Percentiles rank a stretch among this genome's conserved stretches.
phyloP scores from a whole-genome alignment of 2,329 filamentous ascomycete genomes.

The Botrytis cinerea region DNA sequence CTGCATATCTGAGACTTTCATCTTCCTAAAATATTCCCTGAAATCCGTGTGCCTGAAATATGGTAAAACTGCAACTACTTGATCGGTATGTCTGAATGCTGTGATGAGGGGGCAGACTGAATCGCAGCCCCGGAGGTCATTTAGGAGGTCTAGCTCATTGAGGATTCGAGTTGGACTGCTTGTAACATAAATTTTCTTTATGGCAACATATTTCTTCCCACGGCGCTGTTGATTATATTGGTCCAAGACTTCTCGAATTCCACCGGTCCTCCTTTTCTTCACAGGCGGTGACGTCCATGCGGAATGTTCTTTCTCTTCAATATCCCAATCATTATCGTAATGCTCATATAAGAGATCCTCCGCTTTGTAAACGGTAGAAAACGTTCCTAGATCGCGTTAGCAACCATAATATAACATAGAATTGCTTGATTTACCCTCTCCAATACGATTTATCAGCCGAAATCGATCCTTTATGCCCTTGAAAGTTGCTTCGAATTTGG shows the following conservation, averaged over 20 bases:
- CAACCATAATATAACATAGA: slow-evolving; percentile 1
- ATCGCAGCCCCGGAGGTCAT: slow-evolving; percentile 78
- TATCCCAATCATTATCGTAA: slow-evolving; percentile 86
- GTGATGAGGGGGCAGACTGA: slow-evolving; percentile 95
- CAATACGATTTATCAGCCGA: slow-evolving; percentile 92
- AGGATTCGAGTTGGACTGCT: slow-evolving; percentile 90
- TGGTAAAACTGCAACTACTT: slow-evolving; percentile 90
- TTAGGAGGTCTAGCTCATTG: slow-evolving; percentile 91
- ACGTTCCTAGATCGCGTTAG: slow-evolving; percentile 67
- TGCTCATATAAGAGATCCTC: slow-evolving; percentile 85
- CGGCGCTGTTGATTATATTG: slow-evolving; percentile 45
- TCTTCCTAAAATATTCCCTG: slow-evolving; percentile 87
- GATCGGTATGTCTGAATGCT: slow-evolving; percentile 91
- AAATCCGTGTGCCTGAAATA: slow-evolving; percentile 98
- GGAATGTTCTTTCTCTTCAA: slow-evolving; percentile 63
- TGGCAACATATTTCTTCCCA: slow-evolving; percentile 79
- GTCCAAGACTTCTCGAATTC: slow-evolving; percentile 35
- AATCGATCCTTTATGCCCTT: slow-evolving; percentile 81
- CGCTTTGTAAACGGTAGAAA: slow-evolving; percentile 98
- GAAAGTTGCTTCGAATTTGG: slow-evolving; percentile 78
- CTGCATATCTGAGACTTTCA: slow-evolving; percentile 82
- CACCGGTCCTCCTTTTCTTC: slow-evolving; percentile 52
- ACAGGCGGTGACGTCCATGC: slow-evolving; percentile 70
- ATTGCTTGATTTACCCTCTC: slow-evolving; percentile 67
- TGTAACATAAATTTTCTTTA: slow-evolving; percentile 99